phyloP scores from a whole-genome alignment of 2,329 filamentous ascomycete species.

The Stachybotrys chartarum region DNA sequence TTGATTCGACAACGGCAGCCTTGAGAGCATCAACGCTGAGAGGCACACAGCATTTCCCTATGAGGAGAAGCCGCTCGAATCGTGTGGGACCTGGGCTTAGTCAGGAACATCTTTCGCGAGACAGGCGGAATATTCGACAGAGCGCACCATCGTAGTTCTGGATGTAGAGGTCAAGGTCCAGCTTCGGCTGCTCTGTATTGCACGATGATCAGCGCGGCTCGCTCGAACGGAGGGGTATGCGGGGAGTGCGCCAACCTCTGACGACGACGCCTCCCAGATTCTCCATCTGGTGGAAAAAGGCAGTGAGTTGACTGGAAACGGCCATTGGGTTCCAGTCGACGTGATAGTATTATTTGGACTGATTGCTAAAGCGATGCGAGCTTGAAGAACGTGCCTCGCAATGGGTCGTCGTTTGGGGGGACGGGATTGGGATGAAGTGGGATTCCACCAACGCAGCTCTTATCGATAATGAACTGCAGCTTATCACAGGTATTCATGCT shows the following conservation, averaged over 20 bases:
- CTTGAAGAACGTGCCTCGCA: too few species aligned
- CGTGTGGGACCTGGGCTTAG: slow-evolving; percentile 61
- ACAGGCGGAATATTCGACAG: background rate
- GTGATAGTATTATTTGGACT: background rate
- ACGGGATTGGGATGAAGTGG: background rate
- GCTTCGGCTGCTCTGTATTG: slow-evolving; percentile 64
- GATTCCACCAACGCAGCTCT: background rate
- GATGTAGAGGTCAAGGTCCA: slow-evolving; percentile 88
- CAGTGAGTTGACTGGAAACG: slow-evolving; percentile 22
- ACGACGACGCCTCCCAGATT: slow-evolving; percentile 39
- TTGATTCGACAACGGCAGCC: slow-evolving; percentile 68
- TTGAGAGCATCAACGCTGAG: slow-evolving; percentile 77
- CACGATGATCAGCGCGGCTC: background rate
- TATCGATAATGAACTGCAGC: background rate
- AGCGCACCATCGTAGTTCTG: slow-evolving; percentile 73
- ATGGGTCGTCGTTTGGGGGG: too few species aligned
- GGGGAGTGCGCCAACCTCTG: slow-evolving; percentile 26
- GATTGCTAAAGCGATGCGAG: background rate
- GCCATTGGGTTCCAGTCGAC: slow-evolving; percentile 23
- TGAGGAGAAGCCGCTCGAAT: slow-evolving; percentile 72
- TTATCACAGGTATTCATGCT: too few species aligned
- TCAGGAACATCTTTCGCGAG: background rate
- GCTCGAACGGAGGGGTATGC: background rate
- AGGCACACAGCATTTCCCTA: slow-evolving; percentile 70
- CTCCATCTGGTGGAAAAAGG: slow-evolving; percentile 40